A percentile compares a stretch with the other conserved stretches of the same genome.
Conservation (phyloP, 768 basidiomycete genomes). For the Trametes punicea region DNA sequence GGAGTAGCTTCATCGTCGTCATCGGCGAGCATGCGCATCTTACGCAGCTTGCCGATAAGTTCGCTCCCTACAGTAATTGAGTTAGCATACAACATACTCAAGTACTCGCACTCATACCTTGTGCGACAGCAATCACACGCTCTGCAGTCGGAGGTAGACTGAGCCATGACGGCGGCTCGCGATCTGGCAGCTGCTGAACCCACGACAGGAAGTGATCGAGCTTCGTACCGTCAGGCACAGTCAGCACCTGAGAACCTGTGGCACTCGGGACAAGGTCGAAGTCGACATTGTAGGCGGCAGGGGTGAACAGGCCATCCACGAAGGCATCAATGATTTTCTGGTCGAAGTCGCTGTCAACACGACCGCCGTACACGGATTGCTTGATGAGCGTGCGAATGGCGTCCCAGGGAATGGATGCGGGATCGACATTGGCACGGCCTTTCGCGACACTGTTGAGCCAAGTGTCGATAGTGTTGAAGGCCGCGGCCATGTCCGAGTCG, state of each 20-base stretch:
- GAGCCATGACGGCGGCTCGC: slow-evolving; percentile 93
- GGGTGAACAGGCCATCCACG: slow-evolving; percentile 85
- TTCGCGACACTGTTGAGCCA: slow-evolving; percentile 83
- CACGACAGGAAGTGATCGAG: slow-evolving; percentile 88
- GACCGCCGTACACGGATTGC: slow-evolving; percentile 93
- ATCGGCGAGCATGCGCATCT: slow-evolving; percentile 87
- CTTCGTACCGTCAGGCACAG: slow-evolving; percentile 88
- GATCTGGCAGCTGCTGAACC: slow-evolving; percentile 86
- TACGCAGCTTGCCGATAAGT: slow-evolving; percentile 81
- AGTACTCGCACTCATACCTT: slow-evolving; percentile 53
- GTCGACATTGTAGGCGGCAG: slow-evolving; percentile 87
- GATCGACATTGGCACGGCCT: slow-evolving; percentile 90
- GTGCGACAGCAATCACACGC: slow-evolving; percentile 83
- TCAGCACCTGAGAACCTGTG: slow-evolving; percentile 53
- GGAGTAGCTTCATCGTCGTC: slow-evolving; percentile 62
- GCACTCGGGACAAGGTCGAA: slow-evolving; percentile 80
- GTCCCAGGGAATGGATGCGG: slow-evolving; percentile 89
- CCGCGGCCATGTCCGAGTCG: slow-evolving; percentile 95
- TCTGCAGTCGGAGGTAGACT: slow-evolving; percentile 92
- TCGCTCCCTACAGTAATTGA: slow-evolving; percentile 59
- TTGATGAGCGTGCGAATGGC: slow-evolving; percentile 92
- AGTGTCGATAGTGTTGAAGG: slow-evolving; percentile 86
- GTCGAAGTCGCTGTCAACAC: slow-evolving; percentile 94
- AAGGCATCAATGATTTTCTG: slow-evolving; percentile 91
- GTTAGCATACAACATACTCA: slow-evolving; percentile 7